These are phyloP conservation scores for Apiotrichum sp. DNA, from an alignment of 1,284 basidiomycete species.

Conservation along the genomic window DNA sequence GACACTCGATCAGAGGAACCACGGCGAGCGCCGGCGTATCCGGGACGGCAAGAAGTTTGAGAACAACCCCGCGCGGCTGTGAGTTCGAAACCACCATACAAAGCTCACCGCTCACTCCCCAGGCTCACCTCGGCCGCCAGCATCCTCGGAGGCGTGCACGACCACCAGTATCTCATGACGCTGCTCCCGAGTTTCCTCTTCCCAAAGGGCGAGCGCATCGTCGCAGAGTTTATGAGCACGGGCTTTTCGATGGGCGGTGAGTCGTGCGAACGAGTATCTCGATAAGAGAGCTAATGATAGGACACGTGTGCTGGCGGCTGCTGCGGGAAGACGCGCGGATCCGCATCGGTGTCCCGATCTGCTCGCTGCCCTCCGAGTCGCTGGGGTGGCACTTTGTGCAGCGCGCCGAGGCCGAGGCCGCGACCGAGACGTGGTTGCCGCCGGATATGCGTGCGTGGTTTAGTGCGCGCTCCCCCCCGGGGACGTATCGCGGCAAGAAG, in stretches of 20 bases:
- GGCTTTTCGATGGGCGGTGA: conserved; percentile 52
- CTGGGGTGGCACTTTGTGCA: conserved; percentile 55
- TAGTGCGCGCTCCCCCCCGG: not conserved
- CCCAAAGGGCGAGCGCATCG: conserved; percentile 59
- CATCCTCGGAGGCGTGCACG: conserved; percentile 36
- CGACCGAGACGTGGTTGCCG: conserved; percentile 2
- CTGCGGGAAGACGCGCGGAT: conserved; percentile 58
- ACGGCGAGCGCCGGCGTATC: conserved; percentile 50
- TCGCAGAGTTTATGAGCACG: conserved; percentile 60
- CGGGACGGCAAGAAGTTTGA: conserved; percentile 49
- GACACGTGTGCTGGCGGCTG: conserved; percentile 16
- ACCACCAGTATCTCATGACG: conserved; percentile 75
- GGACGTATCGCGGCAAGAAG: conserved; percentile 58
- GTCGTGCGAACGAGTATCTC: not conserved
- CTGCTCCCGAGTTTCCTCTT: conserved; percentile 72
- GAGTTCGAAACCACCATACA: not conserved
- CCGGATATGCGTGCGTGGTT: not conserved
- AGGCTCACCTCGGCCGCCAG: conserved; percentile 11
- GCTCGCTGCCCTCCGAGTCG: conserved; percentile 62
- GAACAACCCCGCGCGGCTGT: conserved; percentile 59
- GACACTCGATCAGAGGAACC: conserved; percentile 64
- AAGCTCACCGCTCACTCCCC: not conserved
- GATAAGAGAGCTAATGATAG: not conserved
- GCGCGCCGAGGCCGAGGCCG: conserved; percentile 27
- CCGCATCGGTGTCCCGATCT: conserved; percentile 62